phyloP scores from a whole-genome alignment of 257 asterid genomes.

The Nicotiana noctiflora region DNA sequence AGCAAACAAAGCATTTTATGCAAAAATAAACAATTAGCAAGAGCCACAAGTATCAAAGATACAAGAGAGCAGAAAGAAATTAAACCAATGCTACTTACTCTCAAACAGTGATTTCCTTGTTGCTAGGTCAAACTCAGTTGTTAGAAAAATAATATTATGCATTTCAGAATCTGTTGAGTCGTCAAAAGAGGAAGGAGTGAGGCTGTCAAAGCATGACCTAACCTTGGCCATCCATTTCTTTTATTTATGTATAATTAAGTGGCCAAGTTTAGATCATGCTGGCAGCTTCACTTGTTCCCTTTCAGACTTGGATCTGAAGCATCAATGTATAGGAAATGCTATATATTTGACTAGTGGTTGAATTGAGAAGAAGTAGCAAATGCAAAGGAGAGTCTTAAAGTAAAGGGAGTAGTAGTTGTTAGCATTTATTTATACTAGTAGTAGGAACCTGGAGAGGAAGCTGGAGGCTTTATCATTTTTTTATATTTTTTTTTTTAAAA shows the following conservation, averaged over 20 bases:
- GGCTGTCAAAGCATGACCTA: slow-evolving; percentile 99
- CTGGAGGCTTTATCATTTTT: background rate
- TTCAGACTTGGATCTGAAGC: too few relatives aligned
- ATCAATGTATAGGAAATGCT: background rate
- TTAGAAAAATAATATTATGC: background rate
- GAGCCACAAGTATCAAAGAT: background rate
- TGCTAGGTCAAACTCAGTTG: background rate
- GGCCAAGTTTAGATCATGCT: slow-evolving; percentile 81
- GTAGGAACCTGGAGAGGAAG: background rate
- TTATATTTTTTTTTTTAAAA: background rate
- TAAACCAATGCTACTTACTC: background rate
- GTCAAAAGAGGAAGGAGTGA: slow-evolving; percentile 75
- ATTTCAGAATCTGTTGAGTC: slow-evolving; percentile 19
- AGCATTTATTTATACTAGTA: background rate
- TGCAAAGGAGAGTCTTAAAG: background rate
- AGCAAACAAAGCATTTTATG: background rate
- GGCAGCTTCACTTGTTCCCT: slow-evolving; percentile 97
- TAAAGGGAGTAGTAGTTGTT: too few relatives aligned
- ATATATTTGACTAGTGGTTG: too few relatives aligned
- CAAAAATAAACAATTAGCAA: background rate
- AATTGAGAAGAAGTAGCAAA: background rate
- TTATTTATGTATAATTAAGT: background rate
- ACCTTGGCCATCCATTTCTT: slow-evolving; percentile 23
- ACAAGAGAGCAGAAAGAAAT: background rate
- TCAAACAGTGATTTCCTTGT: background rate